Evolutionary conservation across 1,139 yeast genomes (phyloP).

Genomic region (Taiozyma sp.): DNA sequence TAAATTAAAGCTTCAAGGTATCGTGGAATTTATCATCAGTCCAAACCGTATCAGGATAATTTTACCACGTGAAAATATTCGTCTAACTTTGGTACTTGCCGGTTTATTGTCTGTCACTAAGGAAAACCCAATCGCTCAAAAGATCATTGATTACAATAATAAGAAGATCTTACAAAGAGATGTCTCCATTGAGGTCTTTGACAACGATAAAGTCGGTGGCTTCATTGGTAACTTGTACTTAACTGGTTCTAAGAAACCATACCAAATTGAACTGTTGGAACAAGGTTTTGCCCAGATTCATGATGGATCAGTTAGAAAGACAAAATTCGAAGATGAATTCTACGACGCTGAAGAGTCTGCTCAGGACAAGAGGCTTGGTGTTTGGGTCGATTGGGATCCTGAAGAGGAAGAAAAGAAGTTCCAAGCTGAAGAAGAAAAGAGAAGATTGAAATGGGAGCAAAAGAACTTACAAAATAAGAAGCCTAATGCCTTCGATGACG

Average conservation of each 20-base stretch:
- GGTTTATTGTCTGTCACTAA: conserved; percentile 54
- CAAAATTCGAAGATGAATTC: conserved; percentile 50
- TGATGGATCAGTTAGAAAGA: conserved; percentile 57
- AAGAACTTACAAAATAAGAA: conserved; percentile 18
- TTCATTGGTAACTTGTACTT: conserved; percentile 70
- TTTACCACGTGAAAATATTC: conserved; percentile 70
- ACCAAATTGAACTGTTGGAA: conserved; percentile 56
- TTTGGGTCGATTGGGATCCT: conserved; percentile 61
- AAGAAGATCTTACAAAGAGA: conserved; percentile 65
- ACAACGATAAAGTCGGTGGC: conserved; percentile 74
- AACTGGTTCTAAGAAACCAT: conserved; percentile 49
- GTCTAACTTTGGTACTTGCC: conserved; percentile 68
- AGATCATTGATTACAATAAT: conserved; percentile 52
- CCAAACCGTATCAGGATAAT: conserved; percentile 63
- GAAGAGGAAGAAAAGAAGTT: conserved; percentile 30
- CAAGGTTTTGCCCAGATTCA: conserved; percentile 67
- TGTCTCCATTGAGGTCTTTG: conserved; percentile 64
- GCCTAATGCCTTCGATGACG: conserved; percentile 21
- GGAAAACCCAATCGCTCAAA: conserved; percentile 40
- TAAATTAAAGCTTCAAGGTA: conserved; percentile 58
- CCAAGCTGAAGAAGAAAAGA: conserved; percentile 26
- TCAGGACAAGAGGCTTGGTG: conserved; percentile 46
- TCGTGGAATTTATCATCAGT: conserved; percentile 67
- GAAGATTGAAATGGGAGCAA: conserved; percentile 21
- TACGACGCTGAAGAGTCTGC: conserved; percentile 64